These are phyloP conservation scores for Leucaena leucocephala DNA, from an alignment of 306 rosid genomes.

Conservation along the genomic window DNA sequence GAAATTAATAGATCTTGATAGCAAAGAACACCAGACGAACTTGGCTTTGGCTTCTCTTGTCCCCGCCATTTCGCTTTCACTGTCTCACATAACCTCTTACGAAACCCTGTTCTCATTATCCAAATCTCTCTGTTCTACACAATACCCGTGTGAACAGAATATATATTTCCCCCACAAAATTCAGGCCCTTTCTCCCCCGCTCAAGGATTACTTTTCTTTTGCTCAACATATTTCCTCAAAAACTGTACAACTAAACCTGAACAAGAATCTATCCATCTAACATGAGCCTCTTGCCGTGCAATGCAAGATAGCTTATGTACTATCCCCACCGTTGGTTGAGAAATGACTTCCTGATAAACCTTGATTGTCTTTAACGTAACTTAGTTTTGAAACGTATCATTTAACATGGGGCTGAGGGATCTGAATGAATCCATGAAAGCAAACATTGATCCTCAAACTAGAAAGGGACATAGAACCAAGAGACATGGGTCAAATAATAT, in stretches of 20 bases:
- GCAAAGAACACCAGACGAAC: background rate
- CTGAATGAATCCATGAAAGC: too few species aligned
- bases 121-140: background rate
- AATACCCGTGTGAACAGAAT: too few species aligned
- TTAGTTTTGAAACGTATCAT: too few species aligned
- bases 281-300: background rate
- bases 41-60: background rate
- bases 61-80: background rate
- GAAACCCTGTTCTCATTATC: background rate
- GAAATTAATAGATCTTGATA: background rate
- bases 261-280: background rate
- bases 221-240: background rate
- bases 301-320: too few species aligned
- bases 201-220: background rate
- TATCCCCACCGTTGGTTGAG: too few species aligned
- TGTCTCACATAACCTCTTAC: background rate
- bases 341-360: too few species aligned
- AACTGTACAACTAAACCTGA: background rate
- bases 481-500: slow-evolving; percentile 4
- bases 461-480: background rate
- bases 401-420: too few species aligned
- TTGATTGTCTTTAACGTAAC: too few species aligned
- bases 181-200: background rate
- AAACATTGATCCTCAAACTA: too few species aligned
- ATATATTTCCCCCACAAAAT: too few species aligned